These are phyloP conservation scores for Eucalyptus decipiens DNA, from an alignment of 345 rosid species.

Conservation along the genomic window DNA sequence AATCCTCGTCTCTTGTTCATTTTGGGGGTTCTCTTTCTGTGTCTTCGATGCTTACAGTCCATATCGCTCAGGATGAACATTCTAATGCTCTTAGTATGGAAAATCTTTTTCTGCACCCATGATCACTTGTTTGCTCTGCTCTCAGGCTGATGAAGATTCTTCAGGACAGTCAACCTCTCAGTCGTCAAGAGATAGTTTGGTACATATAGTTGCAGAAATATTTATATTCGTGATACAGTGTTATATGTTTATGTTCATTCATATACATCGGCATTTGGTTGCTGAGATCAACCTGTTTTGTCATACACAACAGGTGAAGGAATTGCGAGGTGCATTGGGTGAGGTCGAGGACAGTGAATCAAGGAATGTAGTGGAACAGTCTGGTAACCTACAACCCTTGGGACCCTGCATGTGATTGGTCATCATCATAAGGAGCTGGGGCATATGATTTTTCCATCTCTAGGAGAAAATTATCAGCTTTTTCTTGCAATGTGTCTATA, in stretches of 20 bases:
- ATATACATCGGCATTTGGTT: neutral
- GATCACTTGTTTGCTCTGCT: neutral
- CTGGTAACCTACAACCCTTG: constrained; percentile 14
- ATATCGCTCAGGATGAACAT: neutral
- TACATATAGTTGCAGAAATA: neutral
- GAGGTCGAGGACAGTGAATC: constrained; percentile 9
- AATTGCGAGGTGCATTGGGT: constrained; percentile 45
- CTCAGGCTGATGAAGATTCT: constrained; percentile 47
- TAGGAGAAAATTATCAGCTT: neutral
- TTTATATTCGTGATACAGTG: neutral
- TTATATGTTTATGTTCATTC: neutral
- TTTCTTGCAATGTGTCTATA: neutral
- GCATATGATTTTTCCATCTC: neutral
- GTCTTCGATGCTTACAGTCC: neutral
- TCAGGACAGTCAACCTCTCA: constrained; percentile 43
- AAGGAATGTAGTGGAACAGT: constrained; percentile 14
- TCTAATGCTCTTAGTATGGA: neutral
- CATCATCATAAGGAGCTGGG: neutral
- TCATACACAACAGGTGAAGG: constrained; percentile 15
- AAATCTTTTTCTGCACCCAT: neutral
- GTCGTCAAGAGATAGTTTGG: constrained; percentile 20
- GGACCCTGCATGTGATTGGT: neutral
- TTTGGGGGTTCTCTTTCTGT: neutral
- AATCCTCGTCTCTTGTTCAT: neutral
- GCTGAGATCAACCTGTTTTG: neutral